Evolutionary conservation across 257 asterid species (phyloP), one percentile per base, ranked within the genome.

Genomic region (Solanum arcanum): DNA sequence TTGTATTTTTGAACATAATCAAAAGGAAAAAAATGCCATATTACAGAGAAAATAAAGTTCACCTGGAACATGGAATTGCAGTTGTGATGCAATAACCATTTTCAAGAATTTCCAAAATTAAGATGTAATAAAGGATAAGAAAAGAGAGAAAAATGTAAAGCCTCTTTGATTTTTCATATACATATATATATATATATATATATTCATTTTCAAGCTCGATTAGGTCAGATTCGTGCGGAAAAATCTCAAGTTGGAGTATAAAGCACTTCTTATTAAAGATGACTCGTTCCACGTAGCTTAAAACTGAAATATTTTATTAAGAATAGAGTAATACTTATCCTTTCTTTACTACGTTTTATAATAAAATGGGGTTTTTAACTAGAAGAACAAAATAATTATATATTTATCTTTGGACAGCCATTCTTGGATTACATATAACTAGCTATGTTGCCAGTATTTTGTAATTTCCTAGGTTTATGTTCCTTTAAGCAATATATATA

Each of bases 201-300:
- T 23, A n/a, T n/a, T 2, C 0, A 0, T n/a, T n/a, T 62, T 66
- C 7, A 1, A n/a, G 73, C 9, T 2, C 2, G 5, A 66, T 0
- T 66, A 25, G 12, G 6, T 66, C 37, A 66, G 1, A 25, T 12
- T 64, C 4, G 1, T 6, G 9, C 2, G 5, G 0, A 27, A 8
- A 64, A 64, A 1, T 60, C 5, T 9, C 68, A 60, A 12, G 9
- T 60, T 21, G 68, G 13, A 12, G 11, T 21, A 23, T 20, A 21
- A 59, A 20, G 0, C 13, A 23, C 13, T 60, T 9, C 1, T 10
- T 64, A 12, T 1, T 0, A 64, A 25, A 64, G 7, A 12, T 6
- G 8, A 25, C 2, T 25, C 3, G 1, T 0, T 64, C 14, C 29
- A 9, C 0, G 9, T 3, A 2, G 29, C 5, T 25, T 6, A 5